Evolutionary conservation across 176 grass and related monocot species (phyloP), one percentile per base, ranked within the genome.

Genomic region (Oryza glumipatula): DNA sequence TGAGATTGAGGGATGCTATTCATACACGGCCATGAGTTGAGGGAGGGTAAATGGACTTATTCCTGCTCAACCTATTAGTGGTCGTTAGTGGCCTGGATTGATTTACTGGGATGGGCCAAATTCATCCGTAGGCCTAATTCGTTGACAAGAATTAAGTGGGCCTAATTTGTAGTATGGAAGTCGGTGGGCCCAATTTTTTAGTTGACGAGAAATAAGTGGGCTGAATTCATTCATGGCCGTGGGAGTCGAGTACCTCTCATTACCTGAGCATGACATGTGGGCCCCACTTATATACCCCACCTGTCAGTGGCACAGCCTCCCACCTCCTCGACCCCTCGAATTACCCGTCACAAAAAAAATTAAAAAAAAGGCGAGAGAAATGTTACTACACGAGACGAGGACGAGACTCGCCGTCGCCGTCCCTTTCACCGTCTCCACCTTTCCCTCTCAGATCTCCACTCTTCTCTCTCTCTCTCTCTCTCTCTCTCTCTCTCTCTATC

Each of bases 391-490:
- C 76, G 17, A 67, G 21, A 32, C 16, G 46, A 51, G 48, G 16
- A 32, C 30, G 36, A 38, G 36, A 38, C 49, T 17, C 49, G 58
- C 7, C 58, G 51, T 61, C 70, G 11, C 43, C 82, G 2, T 71
- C 58, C 69, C 63, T 54, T 74, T 65, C 51, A 19, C 88, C 54
- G 19, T 82, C 45, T 28, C 83, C 66, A 32, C 46, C 32, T 81
- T 52, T 80, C 83, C 46, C 43, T 65, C 72, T 56, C 71, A 81
- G 77, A 91, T 84, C 81, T 88, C 71, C 22, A 35, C 65, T 23
- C 54, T 5, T 38, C 36, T 48, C 33, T 76, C 77, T 65, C 61
- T 22, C 36, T 60, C 74, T 30, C 35, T 36, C 35, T 47, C 33
- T 72, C 77, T 52, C 61, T 26, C 26, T 60, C 68, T 30, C 21